Evolutionary conservation across 2,329 filamentous ascomycete species (phyloP).

Genomic region (Didymella pinodella): DNA sequence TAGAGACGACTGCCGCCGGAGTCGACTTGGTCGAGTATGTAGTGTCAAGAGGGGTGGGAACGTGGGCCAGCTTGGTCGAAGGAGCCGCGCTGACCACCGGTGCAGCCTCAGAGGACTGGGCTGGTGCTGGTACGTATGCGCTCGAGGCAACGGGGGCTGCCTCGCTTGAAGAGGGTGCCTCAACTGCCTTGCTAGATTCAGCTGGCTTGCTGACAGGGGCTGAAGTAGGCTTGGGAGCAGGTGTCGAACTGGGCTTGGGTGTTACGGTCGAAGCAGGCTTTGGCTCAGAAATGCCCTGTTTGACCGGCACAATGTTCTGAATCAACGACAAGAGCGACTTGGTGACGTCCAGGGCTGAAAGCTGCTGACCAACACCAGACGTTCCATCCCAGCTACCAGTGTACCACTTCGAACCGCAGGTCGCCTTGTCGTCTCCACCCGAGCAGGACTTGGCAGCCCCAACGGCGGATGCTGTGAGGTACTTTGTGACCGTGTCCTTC

Average conservation of each 20-base stretch:
- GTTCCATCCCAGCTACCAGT: constrained; percentile 53
- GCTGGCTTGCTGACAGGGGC: constrained; percentile 7
- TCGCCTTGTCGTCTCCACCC: constrained; percentile 50
- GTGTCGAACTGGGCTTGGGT: constrained; percentile 30
- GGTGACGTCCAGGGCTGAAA: constrained; percentile 56
- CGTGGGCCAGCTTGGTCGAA: constrained; percentile 10
- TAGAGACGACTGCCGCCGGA: constrained; percentile 13
- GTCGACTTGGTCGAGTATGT: constrained; percentile 7
- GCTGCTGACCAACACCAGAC: constrained; percentile 55
- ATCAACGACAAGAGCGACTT: constrained; percentile 53
- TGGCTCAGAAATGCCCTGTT: constrained; percentile 30
- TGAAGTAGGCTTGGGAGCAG: constrained; percentile 15
- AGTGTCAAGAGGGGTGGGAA: constrained; percentile 11
- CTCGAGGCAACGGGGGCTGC: constrained; percentile 7
- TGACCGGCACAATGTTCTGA: constrained; percentile 41
- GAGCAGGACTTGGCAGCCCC: constrained; percentile 56
- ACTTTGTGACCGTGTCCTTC: constrained; percentile 47
- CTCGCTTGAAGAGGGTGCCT: constrained; percentile 16
- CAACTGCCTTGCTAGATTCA: constrained; percentile 19
- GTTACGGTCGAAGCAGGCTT: constrained; percentile 26
- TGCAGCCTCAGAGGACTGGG: constrained; percentile 22
- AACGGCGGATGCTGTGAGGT: constrained; percentile 52
- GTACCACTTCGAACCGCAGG: constrained; percentile 58
- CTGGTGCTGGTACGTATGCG: background rate
- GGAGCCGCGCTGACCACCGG: constrained; percentile 12